These are phyloP conservation scores for Neurospora sp. DNA, from an alignment of 2,329 filamentous ascomycete genomes.

Conservation along the genomic window DNA sequence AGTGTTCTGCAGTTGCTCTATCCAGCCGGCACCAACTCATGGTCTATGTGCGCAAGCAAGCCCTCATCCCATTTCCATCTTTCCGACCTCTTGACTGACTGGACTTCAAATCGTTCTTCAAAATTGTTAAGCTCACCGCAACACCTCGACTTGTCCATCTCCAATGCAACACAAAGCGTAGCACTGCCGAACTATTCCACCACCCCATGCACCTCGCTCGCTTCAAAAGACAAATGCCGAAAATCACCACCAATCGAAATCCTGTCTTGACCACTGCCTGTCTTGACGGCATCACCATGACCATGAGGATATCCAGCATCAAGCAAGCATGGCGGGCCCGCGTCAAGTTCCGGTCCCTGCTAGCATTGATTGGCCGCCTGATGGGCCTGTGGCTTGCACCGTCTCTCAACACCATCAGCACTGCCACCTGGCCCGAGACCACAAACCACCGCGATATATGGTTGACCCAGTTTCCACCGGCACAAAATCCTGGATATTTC, in stretches of 20 bases:
- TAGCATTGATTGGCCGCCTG: background rate
- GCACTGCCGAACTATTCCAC: background rate
- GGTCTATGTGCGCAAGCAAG: background rate
- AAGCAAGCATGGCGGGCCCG: background rate
- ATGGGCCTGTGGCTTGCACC: background rate
- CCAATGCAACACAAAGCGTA: background rate
- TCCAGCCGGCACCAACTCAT: background rate
- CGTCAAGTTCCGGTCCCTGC: background rate
- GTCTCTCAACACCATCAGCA: background rate
- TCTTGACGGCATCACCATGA: too few species aligned
- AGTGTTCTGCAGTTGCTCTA: background rate
- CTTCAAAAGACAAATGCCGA: background rate
- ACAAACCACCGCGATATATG: background rate
- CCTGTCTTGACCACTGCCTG: background rate
- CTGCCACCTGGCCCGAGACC: background rate
- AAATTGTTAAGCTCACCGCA: background rate
- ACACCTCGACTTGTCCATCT: background rate
- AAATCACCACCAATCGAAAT: background rate
- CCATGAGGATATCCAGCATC: background rate
- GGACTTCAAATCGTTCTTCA: background rate
- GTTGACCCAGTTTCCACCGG: background rate
- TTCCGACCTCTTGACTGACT: background rate
- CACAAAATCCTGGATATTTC: background rate
- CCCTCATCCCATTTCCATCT: background rate
- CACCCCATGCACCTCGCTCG: background rate